Base-by-base conservation (phyloP, 805 yeast genomes). In the Metschnikowia henanensis region DNA sequence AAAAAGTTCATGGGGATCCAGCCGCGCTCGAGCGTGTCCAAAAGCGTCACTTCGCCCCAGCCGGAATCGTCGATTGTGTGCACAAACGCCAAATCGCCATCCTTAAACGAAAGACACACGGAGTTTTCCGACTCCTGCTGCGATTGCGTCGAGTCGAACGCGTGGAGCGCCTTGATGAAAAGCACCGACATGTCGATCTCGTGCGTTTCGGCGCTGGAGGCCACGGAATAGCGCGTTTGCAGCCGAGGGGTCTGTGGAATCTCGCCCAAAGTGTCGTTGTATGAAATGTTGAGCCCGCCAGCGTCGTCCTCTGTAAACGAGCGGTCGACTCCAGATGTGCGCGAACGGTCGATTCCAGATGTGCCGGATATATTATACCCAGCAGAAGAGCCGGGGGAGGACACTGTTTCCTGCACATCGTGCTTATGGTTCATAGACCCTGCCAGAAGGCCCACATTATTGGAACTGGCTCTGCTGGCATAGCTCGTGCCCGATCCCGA, bases 1-100 rank as follows among this genome's bases (percentile, higher is more conserved):
- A 86, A 87, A 64, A 84, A 87, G 58, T 86, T 87, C 75, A 87
- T 82, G 3, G 95, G 95, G 15, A 86, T 87, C 95, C 95, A 87
- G 15, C 95, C 95, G 49, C 89, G 66, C 53, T 75, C 74, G 39
- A 82, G 67, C 12, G 81, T 70, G 43, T 79, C 81, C 7, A 86
- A 64, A 30, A 85, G 57, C 0, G 91, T 86, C 2, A 86, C 94
- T 60, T 87, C 95, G 47, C 91, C 92, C 95, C 95, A 87, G 0
- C 94, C 95, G 17, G 89, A 81, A 42, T 83, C 83, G 60, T 86
- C 94, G 18, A 85, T 78, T 6, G 86, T 77, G 56, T 85, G 90
- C 4, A 87, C 87, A 61, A 85, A 87, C 0, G 88, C 91, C 37
- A 83, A 66, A 53, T 84, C 94, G 49, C 79, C 77, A 49, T 78